Conservation (phyloP, 1,284 basidiomycete genomes). For the Cutaneotrichosporon dermatis region DNA sequence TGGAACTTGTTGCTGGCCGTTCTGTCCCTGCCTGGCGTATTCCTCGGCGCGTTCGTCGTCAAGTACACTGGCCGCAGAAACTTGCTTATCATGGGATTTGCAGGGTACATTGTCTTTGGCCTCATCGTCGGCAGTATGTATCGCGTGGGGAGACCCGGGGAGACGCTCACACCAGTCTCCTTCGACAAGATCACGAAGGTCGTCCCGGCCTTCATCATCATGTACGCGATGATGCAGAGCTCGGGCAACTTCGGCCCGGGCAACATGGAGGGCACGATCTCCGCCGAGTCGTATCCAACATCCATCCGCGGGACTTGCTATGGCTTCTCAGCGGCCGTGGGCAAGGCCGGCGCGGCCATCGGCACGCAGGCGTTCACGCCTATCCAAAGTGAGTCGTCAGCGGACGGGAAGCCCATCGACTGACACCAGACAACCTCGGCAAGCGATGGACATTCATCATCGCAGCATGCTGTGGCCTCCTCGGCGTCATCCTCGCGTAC, state of each 20-base stretch:
- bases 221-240: slow-evolving; percentile 26
- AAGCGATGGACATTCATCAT: slow-evolving; percentile 40
- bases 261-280: slow-evolving; percentile 63
- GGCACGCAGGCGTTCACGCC: slow-evolving; percentile 73
- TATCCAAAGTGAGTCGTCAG: slow-evolving; percentile 54
- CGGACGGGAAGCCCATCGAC: not conserved
- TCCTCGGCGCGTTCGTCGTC: slow-evolving; percentile 61
- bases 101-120: slow-evolving; percentile 59
- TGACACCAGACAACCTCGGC: slow-evolving; percentile 25
- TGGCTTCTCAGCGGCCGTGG: slow-evolving; percentile 61
- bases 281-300: slow-evolving; percentile 59
- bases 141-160: not conserved
- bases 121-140: slow-evolving; percentile 59
- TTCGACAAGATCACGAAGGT: slow-evolving; percentile 65
- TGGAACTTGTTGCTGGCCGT: slow-evolving; percentile 66
- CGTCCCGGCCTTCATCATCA: slow-evolving; percentile 49
- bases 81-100: not conserved
- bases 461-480: slow-evolving; percentile 36
- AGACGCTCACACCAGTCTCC: slow-evolving; percentile 23
- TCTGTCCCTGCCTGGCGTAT: slow-evolving; percentile 63
- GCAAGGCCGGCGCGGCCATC: slow-evolving; percentile 69
- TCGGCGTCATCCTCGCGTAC: slow-evolving; percentile 41
- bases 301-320: slow-evolving; percentile 66
- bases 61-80: slow-evolving; percentile 47
- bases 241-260: slow-evolving; percentile 69